Evolutionary conservation across 371 early-diverging fungal genomes (phyloP), one percentile per base, ranked within the genome.

Genomic region (Zychaea mexicana): DNA sequence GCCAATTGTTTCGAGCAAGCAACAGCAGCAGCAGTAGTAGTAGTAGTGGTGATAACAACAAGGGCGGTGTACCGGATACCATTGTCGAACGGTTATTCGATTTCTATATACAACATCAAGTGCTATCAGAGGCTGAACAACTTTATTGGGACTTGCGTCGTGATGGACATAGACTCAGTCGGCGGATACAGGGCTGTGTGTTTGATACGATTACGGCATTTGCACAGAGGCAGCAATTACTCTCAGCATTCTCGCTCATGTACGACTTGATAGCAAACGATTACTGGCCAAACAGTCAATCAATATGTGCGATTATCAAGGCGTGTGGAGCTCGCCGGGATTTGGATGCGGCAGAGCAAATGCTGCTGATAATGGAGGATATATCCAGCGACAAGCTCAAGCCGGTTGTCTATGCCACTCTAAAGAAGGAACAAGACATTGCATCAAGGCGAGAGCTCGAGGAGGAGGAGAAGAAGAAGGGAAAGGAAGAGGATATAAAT

Each of bases 81-180:
- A 30, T 62, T 19, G 26, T 52, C 3, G 24, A 52, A 19, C 9
- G 24, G 36, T n/a, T 62, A 15, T 54, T 62, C 3, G 31, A 52
- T 26, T 62, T 33, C 21, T 70, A 62, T 24, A 19, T 63, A 1
- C 32, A 27, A 39, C 52, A 62, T 13, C 42, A 42, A 10, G 60
- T 42, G n/a, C 9, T 59, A 13, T 3, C 57, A 1, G 66, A 61
- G 8, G 70, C 63, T 22, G 66, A 70, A 27, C 62, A 70, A 32
- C 13, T 66, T 0, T 70, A 70, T 31, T 70, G 66, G 65, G 66
- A 62, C 47, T 19, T 70, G 4, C 59, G 70, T 21, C 42, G 66
- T 8, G 27, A 42, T 21, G 31, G 38, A 15, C 38, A 61, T 31
- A 32, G 32, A 1, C 26, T 70, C 2, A 38, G 36, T 31, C 47